Evolutionary conservation across 2,329 filamentous ascomycete genomes (phyloP), one percentile per base, ranked within the genome.

Genomic region (Trichoderma atroviride): DNA sequence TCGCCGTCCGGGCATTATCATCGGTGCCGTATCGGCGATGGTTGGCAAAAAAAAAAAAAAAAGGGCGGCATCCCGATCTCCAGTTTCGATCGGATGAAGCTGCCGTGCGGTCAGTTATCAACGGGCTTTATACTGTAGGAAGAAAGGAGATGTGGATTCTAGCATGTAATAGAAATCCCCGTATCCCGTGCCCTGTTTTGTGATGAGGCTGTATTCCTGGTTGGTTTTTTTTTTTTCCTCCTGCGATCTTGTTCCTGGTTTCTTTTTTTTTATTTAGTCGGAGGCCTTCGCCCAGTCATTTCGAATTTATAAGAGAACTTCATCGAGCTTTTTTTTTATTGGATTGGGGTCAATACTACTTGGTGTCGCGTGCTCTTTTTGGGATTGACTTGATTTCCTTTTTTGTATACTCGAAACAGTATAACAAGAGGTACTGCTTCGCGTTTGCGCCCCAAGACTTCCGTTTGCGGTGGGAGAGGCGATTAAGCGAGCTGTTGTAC

Each of bases 21-120:
- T 64, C 61, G 61, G 61, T n/a, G 50, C 61, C 61, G 61, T 16
- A 56, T 64, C 61, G 61, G 61, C 61, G 24, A 64, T 24, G 29
- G 7, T 27, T n/a, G 16, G 33, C 5, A 43, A 43, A 43, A 7
- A n/a, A 27, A 27, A 27, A 27, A 27, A 27, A 27, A 27, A 27
- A 27, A 27, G 27, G 35, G 33, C 33, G 33, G 33, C 11, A 58
- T 35, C 31, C 33, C 56, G 33, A 58, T 37, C 35, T 59, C 31
- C 10, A n/a, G 5, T 2, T 33, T 33, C 31, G 33, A 55, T 64
- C 50, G 61, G 61, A 37, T 55, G 29, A 55, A 55, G 33, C 22
- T 64, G 61, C 61, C 47, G 50, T 53, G 47, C 50, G n/a, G 61
- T 59, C 57, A 43, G 22, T 5, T 40, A 14, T 59, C 35, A 35